Percentiles rank a stretch among this genome's conserved stretches.
Conservation (phyloP, 306 rosid genomes). For the Adenanthera pavonina region DNA sequence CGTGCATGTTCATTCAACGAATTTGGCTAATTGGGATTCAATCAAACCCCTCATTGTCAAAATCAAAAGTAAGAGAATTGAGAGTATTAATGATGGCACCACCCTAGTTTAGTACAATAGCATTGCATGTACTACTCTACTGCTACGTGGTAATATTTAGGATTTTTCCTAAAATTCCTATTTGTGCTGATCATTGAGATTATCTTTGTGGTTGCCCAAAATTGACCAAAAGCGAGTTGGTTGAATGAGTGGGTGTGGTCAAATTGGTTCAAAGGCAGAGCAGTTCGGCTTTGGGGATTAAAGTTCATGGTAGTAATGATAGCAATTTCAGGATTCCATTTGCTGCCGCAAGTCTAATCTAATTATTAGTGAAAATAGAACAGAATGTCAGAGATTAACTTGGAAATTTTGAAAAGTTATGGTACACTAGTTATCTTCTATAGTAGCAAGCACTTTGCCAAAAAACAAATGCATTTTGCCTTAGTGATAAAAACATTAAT, state of each 20-base stretch:
- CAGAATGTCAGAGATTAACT: background rate
- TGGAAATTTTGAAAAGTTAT: background rate
- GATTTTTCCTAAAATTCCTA: background rate
- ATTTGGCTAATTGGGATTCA: slow-evolving; percentile 10
- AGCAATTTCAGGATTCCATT: background rate
- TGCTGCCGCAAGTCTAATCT: background rate
- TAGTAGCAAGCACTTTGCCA: background rate
- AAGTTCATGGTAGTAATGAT: slow-evolving; percentile 12
- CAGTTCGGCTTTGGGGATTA: background rate
- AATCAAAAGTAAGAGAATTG: background rate
- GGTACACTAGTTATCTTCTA: background rate
- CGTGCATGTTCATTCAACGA: slow-evolving; percentile 21
- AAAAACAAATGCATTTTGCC: too few relatives aligned
- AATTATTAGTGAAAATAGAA: slow-evolving; percentile 12
- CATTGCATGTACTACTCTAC: background rate
- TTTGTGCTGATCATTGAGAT: background rate
- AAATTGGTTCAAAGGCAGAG: background rate
- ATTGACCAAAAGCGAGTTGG: background rate
- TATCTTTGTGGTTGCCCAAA: background rate
- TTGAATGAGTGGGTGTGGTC: background rate
- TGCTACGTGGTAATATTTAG: background rate
- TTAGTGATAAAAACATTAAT: too few relatives aligned
- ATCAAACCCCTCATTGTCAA: slow-evolving; percentile 4
- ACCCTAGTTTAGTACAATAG: background rate
- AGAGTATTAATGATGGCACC: slow-evolving; percentile 2